These are phyloP conservation scores for Yamadazyma triangularis DNA, from an alignment of 1,139 yeast genomes.

Conservation along the genomic window DNA sequence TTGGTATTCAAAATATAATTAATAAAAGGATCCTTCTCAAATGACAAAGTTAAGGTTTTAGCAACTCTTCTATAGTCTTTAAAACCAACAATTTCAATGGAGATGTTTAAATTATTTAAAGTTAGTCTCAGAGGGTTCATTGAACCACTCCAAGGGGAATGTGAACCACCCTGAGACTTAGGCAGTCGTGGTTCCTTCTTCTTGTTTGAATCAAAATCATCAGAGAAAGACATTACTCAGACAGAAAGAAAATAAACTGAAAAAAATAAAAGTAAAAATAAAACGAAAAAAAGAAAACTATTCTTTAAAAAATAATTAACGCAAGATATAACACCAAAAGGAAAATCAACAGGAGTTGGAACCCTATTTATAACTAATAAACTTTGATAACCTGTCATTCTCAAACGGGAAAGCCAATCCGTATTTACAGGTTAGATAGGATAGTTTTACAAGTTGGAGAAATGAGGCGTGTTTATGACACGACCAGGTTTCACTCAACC, in stretches of 20 bases:
- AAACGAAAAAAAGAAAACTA: not conserved
- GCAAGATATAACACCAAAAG: too few species aligned
- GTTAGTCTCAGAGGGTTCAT: slow-evolving; percentile 15
- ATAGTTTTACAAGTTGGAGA: too few species aligned
- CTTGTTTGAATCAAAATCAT: slow-evolving; percentile 32
- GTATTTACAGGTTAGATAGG: too few species aligned
- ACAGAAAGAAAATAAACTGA: slow-evolving; percentile 18
- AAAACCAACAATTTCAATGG: slow-evolving; percentile 25
- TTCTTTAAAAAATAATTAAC: too few species aligned
- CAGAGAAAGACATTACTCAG: slow-evolving; percentile 19
- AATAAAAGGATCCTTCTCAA: slow-evolving; percentile 39
- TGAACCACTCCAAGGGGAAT: slow-evolving; percentile 1
- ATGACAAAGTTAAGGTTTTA: slow-evolving; percentile 33
- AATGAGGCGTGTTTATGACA: too few species aligned
- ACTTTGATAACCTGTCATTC: too few species aligned
- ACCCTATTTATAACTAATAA: too few species aligned
- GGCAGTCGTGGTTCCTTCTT: slow-evolving; percentile 43
- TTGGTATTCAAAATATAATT: slow-evolving; percentile 36
- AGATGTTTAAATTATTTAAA: slow-evolving; percentile 20
- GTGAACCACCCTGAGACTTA: slow-evolving; percentile 29
- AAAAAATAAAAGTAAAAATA: too few species aligned
- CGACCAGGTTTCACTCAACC: too few species aligned
- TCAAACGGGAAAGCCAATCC: too few species aligned
- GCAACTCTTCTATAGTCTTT: slow-evolving; percentile 38
- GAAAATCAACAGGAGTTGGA: too few species aligned